These are phyloP conservation scores for Orbilia brochopaga DNA, from an alignment of 2,329 filamentous ascomycete genomes.

Conservation along the genomic window DNA sequence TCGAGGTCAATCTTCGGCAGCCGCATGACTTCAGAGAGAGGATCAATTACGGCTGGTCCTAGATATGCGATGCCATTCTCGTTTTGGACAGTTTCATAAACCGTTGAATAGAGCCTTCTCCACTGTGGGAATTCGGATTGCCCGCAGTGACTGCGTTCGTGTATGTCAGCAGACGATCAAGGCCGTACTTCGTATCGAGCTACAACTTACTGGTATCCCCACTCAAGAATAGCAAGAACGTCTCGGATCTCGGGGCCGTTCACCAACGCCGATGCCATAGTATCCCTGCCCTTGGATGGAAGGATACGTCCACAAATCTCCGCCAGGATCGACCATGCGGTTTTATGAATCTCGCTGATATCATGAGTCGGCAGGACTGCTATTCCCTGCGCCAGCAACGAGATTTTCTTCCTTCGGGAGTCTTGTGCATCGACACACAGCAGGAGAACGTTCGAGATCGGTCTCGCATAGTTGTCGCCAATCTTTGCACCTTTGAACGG, in stretches of 20 bases:
- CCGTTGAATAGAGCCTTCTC: constrained; percentile 26
- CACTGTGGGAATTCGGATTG: constrained; percentile 23
- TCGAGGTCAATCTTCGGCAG: constrained; percentile 40
- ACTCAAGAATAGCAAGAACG: constrained; percentile 70
- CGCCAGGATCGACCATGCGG: constrained; percentile 62
- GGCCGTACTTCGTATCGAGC: no score
- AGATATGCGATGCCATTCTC: constrained; percentile 43
- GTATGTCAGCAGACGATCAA: not conserved
- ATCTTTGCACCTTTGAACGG: constrained; percentile 62
- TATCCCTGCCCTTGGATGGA: constrained; percentile 57
- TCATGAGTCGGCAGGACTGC: constrained; percentile 63
- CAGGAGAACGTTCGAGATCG: constrained; percentile 50
- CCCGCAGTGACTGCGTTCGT: constrained; percentile 24
- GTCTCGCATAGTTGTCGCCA: constrained; percentile 58
- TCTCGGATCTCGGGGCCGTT: constrained; percentile 74
- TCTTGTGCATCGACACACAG: constrained; percentile 53
- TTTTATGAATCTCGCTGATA: constrained; percentile 60
- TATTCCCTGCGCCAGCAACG: constrained; percentile 58
- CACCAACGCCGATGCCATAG: constrained; percentile 59
- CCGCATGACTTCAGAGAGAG: constrained; percentile 33
- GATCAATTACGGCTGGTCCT: constrained; percentile 41
- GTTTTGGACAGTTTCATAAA: constrained; percentile 19
- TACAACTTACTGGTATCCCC: constrained; percentile 59
- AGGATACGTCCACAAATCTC: constrained; percentile 59
- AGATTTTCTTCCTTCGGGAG: constrained; percentile 56